Evolutionary conservation across 257 asterid genomes (phyloP).

Genomic region (Solanum paucissectum): DNA sequence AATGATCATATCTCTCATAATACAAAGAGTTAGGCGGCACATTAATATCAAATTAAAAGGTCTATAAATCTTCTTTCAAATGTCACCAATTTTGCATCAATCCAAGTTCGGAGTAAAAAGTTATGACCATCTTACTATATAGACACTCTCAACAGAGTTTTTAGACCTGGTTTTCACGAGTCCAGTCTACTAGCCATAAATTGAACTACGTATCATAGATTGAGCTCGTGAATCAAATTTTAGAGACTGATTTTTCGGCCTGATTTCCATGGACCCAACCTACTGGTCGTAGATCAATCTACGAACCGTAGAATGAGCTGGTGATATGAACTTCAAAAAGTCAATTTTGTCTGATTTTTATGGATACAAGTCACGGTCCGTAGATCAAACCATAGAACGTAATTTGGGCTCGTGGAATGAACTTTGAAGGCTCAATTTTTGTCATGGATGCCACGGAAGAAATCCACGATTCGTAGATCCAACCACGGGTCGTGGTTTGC

Average conservation of each 20-base stretch:
- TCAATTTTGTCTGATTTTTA: neutral
- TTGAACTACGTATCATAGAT: neutral
- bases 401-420: neutral
- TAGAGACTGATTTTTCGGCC: neutral
- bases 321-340: neutral
- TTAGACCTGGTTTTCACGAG: neutral
- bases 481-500: neutral
- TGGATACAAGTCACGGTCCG: neutral
- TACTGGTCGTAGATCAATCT: neutral
- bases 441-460: neutral
- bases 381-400: neutral
- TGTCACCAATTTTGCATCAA: neutral
- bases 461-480: neutral
- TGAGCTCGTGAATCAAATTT: neutral
- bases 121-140: no score
- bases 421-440: neutral
- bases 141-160: neutral
- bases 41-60: neutral
- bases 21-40: neutral
- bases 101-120: neutral
- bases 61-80: no score
- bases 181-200: neutral
- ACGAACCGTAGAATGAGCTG: neutral
- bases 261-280: neutral
- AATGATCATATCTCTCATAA: neutral